Percentiles rank a stretch among this genome's conserved stretches.
These are phyloP conservation scores for Backusella tuberculispora DNA, from an alignment of 192 early-diverging fungal genomes.

Conservation along the genomic window DNA sequence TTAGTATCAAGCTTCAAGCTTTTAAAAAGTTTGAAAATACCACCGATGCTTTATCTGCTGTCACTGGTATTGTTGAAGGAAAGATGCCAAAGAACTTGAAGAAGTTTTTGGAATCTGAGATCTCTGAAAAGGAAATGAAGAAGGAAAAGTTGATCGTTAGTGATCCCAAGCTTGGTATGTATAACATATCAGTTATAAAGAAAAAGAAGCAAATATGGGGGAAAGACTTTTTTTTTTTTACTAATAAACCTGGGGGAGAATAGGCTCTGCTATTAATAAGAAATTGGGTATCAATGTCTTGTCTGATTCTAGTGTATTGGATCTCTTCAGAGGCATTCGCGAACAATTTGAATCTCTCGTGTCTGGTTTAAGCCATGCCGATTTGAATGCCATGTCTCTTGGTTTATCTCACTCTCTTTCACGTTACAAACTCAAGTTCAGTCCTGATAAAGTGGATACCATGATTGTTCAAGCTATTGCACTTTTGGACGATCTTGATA, in stretches of 20 bases:
- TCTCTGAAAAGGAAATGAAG: constrained; percentile 87
- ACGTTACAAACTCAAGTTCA: constrained; percentile 99
- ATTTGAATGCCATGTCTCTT: constrained; percentile 94
- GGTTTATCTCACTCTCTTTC: constrained; percentile 99
- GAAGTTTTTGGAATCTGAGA: constrained; percentile 84
- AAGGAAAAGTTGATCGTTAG: constrained; percentile 91
- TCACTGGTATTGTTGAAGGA: constrained; percentile 95
- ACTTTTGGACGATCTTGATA: constrained; percentile 98
- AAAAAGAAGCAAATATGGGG: neutral
- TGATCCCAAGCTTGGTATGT: constrained; percentile 90
- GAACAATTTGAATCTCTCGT: constrained; percentile 91
- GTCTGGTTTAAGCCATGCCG: constrained; percentile 81
- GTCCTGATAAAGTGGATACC: constrained; percentile 99
- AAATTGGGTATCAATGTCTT: constrained; percentile 86
- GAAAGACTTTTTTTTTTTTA: neutral
- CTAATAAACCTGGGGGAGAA: neutral
- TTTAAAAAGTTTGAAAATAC: constrained; percentile 99
- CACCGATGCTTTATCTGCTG: constrained; percentile 93
- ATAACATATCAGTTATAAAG: constrained; percentile 3
- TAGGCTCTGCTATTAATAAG: constrained; percentile 77
- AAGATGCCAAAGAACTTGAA: constrained; percentile 96
- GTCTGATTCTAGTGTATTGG: constrained; percentile 82
- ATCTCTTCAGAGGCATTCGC: constrained; percentile 96
- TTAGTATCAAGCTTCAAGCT: constrained; percentile 88
- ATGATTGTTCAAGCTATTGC: constrained; percentile 99